phyloP scores from a whole-genome alignment of 805 yeast genomes.

The Saccharomyces eubayanus region DNA sequence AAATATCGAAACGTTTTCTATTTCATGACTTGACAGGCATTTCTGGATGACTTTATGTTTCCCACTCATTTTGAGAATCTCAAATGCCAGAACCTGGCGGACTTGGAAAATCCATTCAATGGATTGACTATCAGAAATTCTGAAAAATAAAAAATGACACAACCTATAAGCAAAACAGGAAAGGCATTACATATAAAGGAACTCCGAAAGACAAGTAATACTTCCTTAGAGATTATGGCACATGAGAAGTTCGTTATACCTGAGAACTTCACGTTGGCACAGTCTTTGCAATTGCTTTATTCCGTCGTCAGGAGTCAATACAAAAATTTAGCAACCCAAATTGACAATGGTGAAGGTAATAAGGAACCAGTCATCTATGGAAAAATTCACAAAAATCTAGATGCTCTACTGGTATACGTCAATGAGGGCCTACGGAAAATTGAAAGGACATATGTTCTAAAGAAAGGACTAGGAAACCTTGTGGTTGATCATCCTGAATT shows the following conservation, averaged over 20 bases:
- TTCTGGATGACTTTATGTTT: background rate
- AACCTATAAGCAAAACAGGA: background rate
- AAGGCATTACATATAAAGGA: background rate
- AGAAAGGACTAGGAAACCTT: slow-evolving; percentile 9
- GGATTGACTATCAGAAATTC: background rate
- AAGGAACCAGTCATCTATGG: slow-evolving; percentile 7
- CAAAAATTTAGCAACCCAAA: slow-evolving; percentile 10
- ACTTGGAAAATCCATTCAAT: background rate
- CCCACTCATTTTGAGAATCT: background rate
- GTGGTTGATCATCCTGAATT: slow-evolving; percentile 10
- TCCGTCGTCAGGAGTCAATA: slow-evolving; percentile 22
- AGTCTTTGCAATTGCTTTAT: slow-evolving; percentile 24
- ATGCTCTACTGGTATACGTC: slow-evolving; percentile 16
- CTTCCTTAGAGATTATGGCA: slow-evolving; percentile 8
- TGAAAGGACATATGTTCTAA: slow-evolving; percentile 15
- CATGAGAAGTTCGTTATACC: slow-evolving; percentile 25
- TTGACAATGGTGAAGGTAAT: slow-evolving; percentile 3
- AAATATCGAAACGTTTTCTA: background rate
- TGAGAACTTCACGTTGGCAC: slow-evolving; percentile 21
- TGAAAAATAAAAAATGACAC: background rate
- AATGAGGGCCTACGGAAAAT: slow-evolving; percentile 21
- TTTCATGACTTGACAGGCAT: background rate
- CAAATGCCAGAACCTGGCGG: background rate
- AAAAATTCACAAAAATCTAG: slow-evolving; percentile 12
- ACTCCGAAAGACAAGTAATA: background rate